A percentile compares a stretch with the other conserved stretches of the same genome.
Evolutionary conservation across 768 basidiomycete species (phyloP).

Genomic region (Cystobasidiopsis lactophilus): DNA sequence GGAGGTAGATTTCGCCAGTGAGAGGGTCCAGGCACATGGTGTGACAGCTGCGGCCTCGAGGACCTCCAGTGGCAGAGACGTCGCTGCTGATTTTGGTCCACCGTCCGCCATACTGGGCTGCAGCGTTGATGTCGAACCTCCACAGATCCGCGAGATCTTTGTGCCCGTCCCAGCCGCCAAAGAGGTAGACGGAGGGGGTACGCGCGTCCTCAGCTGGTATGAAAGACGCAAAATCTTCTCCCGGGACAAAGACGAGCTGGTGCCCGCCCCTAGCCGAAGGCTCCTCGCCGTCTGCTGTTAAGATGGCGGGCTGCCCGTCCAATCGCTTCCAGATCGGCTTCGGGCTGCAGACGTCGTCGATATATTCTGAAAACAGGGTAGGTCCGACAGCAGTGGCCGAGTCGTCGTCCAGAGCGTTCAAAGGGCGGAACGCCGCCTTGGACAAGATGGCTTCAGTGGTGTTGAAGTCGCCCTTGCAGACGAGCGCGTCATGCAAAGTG

Average conservation of each 20-base stretch:
- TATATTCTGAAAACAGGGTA: slow-evolving; percentile 1
- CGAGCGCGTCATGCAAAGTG: slow-evolving; percentile 4
- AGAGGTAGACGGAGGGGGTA: slow-evolving; percentile 3
- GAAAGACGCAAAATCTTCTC: neutral
- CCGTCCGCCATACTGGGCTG: neutral
- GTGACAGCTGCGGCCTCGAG: slow-evolving; percentile 5
- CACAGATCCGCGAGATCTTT: slow-evolving; percentile 9
- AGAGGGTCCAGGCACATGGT: slow-evolving; percentile 3
- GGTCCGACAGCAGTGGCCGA: neutral
- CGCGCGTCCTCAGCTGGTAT: no score
- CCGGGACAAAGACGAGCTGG: slow-evolving; percentile 7
- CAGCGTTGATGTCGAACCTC: neutral
- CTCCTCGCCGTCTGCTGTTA: slow-evolving; percentile 5
- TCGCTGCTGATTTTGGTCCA: neutral
- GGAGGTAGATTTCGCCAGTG: slow-evolving; percentile 9
- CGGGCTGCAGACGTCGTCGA: neutral
- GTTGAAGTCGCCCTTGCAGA: slow-evolving; percentile 7
- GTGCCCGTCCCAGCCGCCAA: slow-evolving; percentile 7
- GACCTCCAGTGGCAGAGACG: neutral
- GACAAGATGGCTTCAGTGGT: slow-evolving; percentile 2
- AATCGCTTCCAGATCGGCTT: slow-evolving; percentile 3
- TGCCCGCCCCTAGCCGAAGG: slow-evolving; percentile 8
- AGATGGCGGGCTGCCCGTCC: neutral
- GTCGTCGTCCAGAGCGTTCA: neutral
- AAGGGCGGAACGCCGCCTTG: slow-evolving; percentile 3